Evolutionary conservation across 257 asterid species (phyloP), one percentile per base, ranked within the genome.

Genomic region (Oldenlandia corymbosa): DNA sequence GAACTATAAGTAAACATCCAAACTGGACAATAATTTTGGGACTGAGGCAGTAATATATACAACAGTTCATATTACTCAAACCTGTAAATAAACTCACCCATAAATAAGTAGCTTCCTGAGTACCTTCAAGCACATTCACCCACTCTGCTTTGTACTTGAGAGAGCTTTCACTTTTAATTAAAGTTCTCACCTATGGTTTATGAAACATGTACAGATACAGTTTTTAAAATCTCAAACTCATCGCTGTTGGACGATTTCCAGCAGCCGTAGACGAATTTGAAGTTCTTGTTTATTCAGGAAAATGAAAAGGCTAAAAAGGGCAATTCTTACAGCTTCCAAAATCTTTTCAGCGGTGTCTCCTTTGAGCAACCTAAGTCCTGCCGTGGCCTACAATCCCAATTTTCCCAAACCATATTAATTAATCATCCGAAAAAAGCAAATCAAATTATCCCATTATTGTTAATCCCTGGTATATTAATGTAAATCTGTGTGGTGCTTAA

Each of bases 351-450:
- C 73, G 50, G 94, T 69, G 83, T 80, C 85, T 21, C 94, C 97
- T 70, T 79, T 82, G 80, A 90, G 71, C 79, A 78, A 83, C 74
- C 97, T 83, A n/a, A 90, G 76, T 67, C 97, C 90, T 27, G 97
- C 92, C 48, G 96, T 90, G 71, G 97, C 97, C 97, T 90, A 77
- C 51, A n/a, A n/a, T n/a, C 68, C 69, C 58, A 21, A 53, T 0
- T 13, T n/a, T n/a, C 10, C 10, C 43, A 39, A 39, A 39, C 7
- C 6, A 39, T 13, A 39, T 39, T 39, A 34, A 3, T 34, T 3
- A 3, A 39, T 39, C 43, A 39, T 10, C 43, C n/a, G n/a, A 34
- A 34, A 34, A 9, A 34, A 3, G 39, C 6, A 34, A 34, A 34
- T 34, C 9, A 34, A 9, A 3, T 34, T 34, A 34, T 34, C 6